A percentile compares a stretch with the other conserved stretches of the same genome.
Conservation (phyloP, 331 rosid genomes). For the Arachis monticola region DNA sequence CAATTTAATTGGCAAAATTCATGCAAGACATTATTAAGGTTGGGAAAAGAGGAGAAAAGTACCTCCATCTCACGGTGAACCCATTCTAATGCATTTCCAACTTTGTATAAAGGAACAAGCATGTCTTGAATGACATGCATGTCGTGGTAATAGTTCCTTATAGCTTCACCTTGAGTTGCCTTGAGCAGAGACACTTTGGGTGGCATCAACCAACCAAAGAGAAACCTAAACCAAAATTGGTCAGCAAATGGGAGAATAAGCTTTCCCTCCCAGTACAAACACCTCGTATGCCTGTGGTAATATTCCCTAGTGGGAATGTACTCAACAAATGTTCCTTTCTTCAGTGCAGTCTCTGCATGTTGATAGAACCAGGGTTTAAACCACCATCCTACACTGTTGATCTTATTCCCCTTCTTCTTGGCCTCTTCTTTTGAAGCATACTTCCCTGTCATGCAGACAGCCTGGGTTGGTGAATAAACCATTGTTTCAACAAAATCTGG, state of each 20-base stretch:
- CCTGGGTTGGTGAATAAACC: slow-evolving; percentile 73
- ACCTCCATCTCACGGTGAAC: slow-evolving; percentile 97
- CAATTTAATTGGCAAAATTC: background rate
- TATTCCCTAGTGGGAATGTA: slow-evolving; percentile 91
- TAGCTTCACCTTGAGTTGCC: slow-evolving; percentile 98
- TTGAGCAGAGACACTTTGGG: slow-evolving; percentile 96
- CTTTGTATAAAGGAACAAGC: slow-evolving; percentile 95
- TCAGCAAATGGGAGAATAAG: slow-evolving; percentile 97
- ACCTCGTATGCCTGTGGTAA: slow-evolving; percentile 95
- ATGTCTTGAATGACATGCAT: slow-evolving; percentile 96
- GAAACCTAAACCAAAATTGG: slow-evolving; percentile 90
- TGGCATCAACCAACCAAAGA: slow-evolving; percentile 98
- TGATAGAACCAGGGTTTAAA: slow-evolving; percentile 95
- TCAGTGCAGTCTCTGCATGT: slow-evolving; percentile 85
- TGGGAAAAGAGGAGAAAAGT: slow-evolving; percentile 20
- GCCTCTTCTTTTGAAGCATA: slow-evolving; percentile 95
- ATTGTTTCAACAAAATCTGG: slow-evolving; percentile 96
- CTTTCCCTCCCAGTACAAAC: slow-evolving; percentile 98
- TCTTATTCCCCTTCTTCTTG: slow-evolving; percentile 84
- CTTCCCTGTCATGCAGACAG: slow-evolving; percentile 87
- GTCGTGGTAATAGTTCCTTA: slow-evolving; percentile 95
- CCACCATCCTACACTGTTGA: slow-evolving; percentile 93
- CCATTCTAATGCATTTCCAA: slow-evolving; percentile 95
- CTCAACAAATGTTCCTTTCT: slow-evolving; percentile 86
- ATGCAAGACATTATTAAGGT: slow-evolving; percentile 18